These are phyloP conservation scores for Turritis glabra DNA, from an alignment of 345 rosid genomes.

Conservation along the genomic window DNA sequence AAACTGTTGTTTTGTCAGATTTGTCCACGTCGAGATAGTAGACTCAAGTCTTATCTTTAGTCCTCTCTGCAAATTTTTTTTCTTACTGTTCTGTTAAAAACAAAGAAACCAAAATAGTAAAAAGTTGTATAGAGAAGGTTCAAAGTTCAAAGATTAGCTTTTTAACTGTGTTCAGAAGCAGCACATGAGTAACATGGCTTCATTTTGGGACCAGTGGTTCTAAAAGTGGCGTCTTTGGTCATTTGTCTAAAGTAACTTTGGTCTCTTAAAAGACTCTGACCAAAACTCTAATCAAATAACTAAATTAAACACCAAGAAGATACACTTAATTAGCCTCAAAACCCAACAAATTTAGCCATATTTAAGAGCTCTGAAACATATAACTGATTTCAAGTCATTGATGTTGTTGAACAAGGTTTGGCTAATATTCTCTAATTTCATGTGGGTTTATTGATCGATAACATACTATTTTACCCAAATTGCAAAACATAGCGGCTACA, in stretches of 20 bases:
- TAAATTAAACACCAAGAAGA: neutral
- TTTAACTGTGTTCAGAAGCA: slow-evolving; percentile 31
- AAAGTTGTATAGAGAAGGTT: slow-evolving; percentile 15
- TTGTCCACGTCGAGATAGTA: slow-evolving; percentile 30
- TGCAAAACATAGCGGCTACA: neutral
- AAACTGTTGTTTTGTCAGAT: slow-evolving; percentile 35
- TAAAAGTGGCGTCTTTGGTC: slow-evolving; percentile 22
- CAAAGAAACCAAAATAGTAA: slow-evolving; percentile 17
- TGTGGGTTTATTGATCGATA: no score
- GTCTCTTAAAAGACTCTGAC: neutral
- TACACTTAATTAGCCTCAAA: neutral
- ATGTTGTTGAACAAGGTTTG: neutral
- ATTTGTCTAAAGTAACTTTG: slow-evolving; percentile 1
- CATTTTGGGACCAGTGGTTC: slow-evolving; percentile 30
- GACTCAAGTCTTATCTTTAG: slow-evolving; percentile 39
- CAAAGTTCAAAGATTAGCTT: slow-evolving; percentile 23
- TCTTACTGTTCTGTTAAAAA: slow-evolving; percentile 35
- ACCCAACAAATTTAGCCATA: neutral
- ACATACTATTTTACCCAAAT: no score
- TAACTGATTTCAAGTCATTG: neutral
- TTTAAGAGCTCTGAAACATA: neutral
- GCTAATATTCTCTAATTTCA: neutral
- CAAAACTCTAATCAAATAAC: slow-evolving; percentile 17
- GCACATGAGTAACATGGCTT: slow-evolving; percentile 31
- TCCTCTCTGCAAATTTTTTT: slow-evolving; percentile 11